Evolutionary conservation across 2,329 filamentous ascomycete species (phyloP).

Genomic region (Epichloe aotearoae): DNA sequence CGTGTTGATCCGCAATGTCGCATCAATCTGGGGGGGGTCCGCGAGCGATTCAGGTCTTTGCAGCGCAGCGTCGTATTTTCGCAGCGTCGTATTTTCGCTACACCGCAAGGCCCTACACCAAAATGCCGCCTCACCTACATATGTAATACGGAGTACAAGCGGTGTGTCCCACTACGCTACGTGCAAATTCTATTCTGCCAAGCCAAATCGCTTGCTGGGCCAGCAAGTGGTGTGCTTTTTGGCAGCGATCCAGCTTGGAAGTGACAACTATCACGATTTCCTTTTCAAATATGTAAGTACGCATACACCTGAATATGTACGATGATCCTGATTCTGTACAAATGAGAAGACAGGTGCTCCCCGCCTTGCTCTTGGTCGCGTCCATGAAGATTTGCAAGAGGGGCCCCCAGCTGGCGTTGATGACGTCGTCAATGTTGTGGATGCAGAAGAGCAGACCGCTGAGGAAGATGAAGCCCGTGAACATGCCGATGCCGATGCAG

Average conservation of each 20-base stretch:
- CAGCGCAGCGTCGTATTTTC: not conserved
- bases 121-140: no score
- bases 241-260: no score
- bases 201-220: no score
- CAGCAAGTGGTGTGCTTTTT: no score
- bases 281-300: no score
- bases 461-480: constrained; percentile 51
- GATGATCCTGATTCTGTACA: no score
- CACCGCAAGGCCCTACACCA: not conserved
- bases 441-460: constrained; percentile 51
- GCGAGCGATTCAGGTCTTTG: not conserved
- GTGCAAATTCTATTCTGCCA: no score
- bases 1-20: not conserved
- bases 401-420: constrained; percentile 38
- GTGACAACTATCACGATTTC: no score
- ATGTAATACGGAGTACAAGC: no score
- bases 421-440: constrained; percentile 43
- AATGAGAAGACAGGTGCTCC: constrained; percentile 46
- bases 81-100: not conserved
- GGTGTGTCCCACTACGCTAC: no score
- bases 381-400: constrained; percentile 51
- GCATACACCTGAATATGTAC: no score
- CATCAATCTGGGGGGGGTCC: not conserved
- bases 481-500: constrained; percentile 49
- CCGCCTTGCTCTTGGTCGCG: constrained; percentile 48